Percentiles rank a stretch among this genome's conserved stretches.
These are phyloP conservation scores for Schoenoplectus tabernaemontani DNA, from an alignment of 202 grass and related monocot genomes.

Conservation along the genomic window DNA sequence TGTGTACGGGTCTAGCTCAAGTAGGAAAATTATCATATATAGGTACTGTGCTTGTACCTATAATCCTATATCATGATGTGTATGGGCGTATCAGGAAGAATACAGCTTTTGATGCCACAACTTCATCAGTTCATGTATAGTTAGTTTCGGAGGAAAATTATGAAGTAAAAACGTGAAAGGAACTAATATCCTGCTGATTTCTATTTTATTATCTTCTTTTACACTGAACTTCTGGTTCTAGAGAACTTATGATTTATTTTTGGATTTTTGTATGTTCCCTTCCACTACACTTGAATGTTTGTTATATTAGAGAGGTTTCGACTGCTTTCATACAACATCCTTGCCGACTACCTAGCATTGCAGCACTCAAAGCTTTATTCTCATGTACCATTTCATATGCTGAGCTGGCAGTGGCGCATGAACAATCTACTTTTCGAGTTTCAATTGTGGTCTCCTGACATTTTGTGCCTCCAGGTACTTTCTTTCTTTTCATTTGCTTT, in stretches of 20 bases:
- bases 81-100: background rate
- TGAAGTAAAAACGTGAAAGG: background rate
- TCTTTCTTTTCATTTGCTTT: background rate
- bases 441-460: constrained; percentile 64
- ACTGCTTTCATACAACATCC: constrained; percentile 93
- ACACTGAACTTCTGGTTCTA: background rate
- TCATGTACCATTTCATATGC: constrained; percentile 34
- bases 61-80: too few relatives aligned
- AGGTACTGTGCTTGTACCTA: too few relatives aligned
- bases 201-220: background rate
- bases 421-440: constrained; percentile 61
- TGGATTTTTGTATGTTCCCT: background rate
- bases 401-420: constrained; percentile 87
- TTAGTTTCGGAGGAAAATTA: background rate
- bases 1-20: too few relatives aligned
- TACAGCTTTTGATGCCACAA: background rate
- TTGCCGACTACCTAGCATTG: constrained; percentile 83
- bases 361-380: constrained; percentile 69
- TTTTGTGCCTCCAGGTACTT: constrained; percentile 89
- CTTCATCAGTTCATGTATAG: background rate
- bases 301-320: constrained; percentile 57
- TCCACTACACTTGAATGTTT: constrained; percentile 17
- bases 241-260: background rate
- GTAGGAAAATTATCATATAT: too few relatives aligned
- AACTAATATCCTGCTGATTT: background rate